These are phyloP conservation scores for Rhodotorula diobovata DNA, from an alignment of 768 basidiomycete species.

Conservation along the genomic window DNA sequence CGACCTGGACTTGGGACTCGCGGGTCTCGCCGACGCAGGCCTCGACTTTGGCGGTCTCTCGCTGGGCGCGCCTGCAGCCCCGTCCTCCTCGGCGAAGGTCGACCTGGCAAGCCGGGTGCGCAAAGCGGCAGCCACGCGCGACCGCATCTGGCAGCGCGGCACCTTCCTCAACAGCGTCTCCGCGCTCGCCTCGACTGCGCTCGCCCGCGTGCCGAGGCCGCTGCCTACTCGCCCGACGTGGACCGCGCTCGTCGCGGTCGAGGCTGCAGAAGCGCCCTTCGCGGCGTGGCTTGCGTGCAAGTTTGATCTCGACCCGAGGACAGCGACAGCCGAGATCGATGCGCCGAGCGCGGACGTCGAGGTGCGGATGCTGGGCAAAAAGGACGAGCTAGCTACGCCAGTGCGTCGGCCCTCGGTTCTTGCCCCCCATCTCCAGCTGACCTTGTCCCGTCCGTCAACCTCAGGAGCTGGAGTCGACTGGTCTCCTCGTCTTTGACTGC, in stretches of 20 bases:
- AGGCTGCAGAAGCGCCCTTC: background rate
- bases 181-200: slow-evolving; percentile 45
- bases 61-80: background rate
- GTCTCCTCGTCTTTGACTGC: slow-evolving; percentile 31
- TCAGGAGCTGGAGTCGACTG: slow-evolving; percentile 17
- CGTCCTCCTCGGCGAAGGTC: background rate
- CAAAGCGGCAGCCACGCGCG: slow-evolving; percentile 68
- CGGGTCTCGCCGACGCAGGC: slow-evolving; percentile 47
- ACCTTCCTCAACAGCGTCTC: slow-evolving; percentile 60
- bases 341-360: background rate
- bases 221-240: slow-evolving; percentile 2
- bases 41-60: slow-evolving; percentile 48
- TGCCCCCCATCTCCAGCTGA: no score
- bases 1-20: background rate
- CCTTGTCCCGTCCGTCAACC: no score
- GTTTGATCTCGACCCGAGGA: slow-evolving; percentile 10
- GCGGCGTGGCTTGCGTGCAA: slow-evolving; percentile 32
- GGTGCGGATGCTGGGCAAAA: background rate
- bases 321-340: background rate
- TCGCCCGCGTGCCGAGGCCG: background rate
- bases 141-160: slow-evolving; percentile 67
- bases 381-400: background rate
- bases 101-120: slow-evolving; percentile 2
- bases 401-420: background rate
- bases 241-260: slow-evolving; percentile 1